phyloP scores from a whole-genome alignment of 2,329 filamentous ascomycete species.

The Hortaea werneckii region DNA sequence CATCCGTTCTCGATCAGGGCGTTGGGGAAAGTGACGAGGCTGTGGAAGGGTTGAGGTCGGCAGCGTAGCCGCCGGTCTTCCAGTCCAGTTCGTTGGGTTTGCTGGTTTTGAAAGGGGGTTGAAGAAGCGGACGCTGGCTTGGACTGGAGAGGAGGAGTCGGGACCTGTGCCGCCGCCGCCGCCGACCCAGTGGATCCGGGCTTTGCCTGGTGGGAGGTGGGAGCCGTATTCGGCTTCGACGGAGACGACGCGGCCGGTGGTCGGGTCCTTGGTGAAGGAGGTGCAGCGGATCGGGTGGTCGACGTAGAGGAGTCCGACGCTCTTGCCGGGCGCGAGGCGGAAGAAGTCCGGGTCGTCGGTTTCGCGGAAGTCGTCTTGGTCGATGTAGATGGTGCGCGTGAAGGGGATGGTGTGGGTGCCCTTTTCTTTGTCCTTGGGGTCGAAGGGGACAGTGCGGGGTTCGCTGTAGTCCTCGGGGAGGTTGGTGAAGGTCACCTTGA shows the following conservation, averaged over 20 bases:
- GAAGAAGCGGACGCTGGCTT: slow-evolving; percentile 66
- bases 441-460: slow-evolving; percentile 63
- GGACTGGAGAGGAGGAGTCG: slow-evolving; percentile 45
- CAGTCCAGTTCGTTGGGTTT: slow-evolving; percentile 62
- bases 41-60: slow-evolving; percentile 75
- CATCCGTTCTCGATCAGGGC: slow-evolving; percentile 79
- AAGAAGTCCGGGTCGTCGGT: slow-evolving; percentile 65
- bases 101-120: slow-evolving; percentile 79
- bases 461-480: slow-evolving; percentile 56
- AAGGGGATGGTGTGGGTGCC: slow-evolving; percentile 54
- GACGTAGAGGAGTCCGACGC: slow-evolving; percentile 62
- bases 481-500: slow-evolving; percentile 74
- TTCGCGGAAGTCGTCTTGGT: slow-evolving; percentile 67
- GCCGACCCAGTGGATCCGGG: slow-evolving; percentile 78
- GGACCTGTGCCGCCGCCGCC: slow-evolving; percentile 43
- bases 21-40: slow-evolving; percentile 65
- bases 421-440: slow-evolving; percentile 64
- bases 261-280: slow-evolving; percentile 56
- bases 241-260: slow-evolving; percentile 53
- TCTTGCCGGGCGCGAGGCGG: slow-evolving; percentile 64
- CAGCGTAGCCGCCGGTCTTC: slow-evolving; percentile 67
- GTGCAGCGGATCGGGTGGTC: slow-evolving; percentile 60
- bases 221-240: slow-evolving; percentile 62
- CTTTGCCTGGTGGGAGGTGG: slow-evolving; percentile 40
- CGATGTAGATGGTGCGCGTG: slow-evolving; percentile 75